A percentile compares a stretch with the other conserved stretches of the same genome.
Conservation (phyloP, 345 rosid species). For the Erodium maritimum region DNA sequence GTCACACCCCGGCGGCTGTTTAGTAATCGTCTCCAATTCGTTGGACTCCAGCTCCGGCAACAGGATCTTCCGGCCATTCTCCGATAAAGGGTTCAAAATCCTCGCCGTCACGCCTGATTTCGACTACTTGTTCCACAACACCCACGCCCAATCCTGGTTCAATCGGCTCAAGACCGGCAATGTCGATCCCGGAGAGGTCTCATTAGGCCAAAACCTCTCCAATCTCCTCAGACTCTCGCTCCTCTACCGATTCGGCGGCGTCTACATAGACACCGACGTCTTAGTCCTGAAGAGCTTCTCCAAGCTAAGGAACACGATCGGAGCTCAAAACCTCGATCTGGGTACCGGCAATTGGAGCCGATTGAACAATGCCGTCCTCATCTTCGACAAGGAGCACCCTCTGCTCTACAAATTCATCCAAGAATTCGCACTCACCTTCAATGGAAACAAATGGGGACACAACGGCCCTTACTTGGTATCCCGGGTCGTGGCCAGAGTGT, state of each 20-base stretch:
- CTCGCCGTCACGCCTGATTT: conserved; percentile 55
- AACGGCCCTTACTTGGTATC: conserved; percentile 92
- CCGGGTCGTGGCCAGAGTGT: conserved; percentile 50
- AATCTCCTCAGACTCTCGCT: conserved; percentile 63
- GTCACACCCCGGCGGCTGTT: conserved; percentile 51
- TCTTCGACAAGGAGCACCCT: conserved; percentile 72
- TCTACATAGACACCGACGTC: conserved; percentile 71
- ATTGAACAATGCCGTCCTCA: conserved; percentile 72
- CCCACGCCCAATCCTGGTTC: conserved; percentile 64
- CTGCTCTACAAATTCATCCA: conserved; percentile 58
- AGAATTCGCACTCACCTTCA: conserved; percentile 68
- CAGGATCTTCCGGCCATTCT: conserved; percentile 33
- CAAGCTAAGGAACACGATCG: conserved; percentile 45
- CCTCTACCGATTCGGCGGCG: conserved; percentile 76
- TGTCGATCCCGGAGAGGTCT: conserved; percentile 60
- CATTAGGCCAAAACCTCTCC: conserved; percentile 84
- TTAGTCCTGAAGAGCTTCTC: conserved; percentile 39
- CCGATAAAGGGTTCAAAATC: conserved; percentile 36
- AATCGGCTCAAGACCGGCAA: conserved; percentile 34
- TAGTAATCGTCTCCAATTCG: conserved; percentile 62
- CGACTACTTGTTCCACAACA: conserved; percentile 43
- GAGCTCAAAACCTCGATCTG: conserved; percentile 59
- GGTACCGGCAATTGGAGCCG: conserved; percentile 68
- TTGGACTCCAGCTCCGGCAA: conserved; percentile 48
- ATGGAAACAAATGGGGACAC: conserved; percentile 95